Evolutionary conservation across 2,329 filamentous ascomycete species (phyloP).

Genomic region (Epichloe brachyelytri): DNA sequence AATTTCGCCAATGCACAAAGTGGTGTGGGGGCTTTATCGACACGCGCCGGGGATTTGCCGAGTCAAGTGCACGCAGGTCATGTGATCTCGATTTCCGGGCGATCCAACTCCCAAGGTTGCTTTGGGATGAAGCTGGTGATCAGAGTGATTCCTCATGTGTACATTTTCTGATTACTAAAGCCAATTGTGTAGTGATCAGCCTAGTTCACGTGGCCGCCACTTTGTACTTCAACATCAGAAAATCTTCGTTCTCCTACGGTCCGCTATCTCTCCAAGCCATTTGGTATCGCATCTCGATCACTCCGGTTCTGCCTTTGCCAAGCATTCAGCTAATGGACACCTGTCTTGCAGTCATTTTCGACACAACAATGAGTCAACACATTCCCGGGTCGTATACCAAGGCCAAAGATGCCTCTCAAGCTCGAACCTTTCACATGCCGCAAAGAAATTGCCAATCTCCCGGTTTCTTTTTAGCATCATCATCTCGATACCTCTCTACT

Average conservation of each 20-base stretch:
- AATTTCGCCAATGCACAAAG: constrained; percentile 27
- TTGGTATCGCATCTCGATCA: neutral
- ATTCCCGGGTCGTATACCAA: constrained; percentile 12
- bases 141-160: neutral
- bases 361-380: constrained; percentile 15
- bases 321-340: neutral
- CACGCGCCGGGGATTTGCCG: constrained; percentile 22
- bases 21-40: constrained; percentile 21
- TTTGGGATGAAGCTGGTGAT: neutral
- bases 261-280: neutral
- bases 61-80: constrained; percentile 13
- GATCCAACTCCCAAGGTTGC: neutral
- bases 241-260: too few relatives aligned
- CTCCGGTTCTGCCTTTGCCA: neutral
- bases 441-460: constrained; percentile 8
- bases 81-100: constrained; percentile 18
- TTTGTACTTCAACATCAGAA: neutral
- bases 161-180: neutral
- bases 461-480: constrained; percentile 11
- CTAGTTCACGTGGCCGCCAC: neutral
- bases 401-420: constrained; percentile 10
- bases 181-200: neutral
- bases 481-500: constrained; percentile 1
- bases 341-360: neutral
- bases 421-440: constrained; percentile 3